These are phyloP conservation scores for Sporormia fimetaria DNA, from an alignment of 495 filamentous ascomycete genomes.

Conservation along the genomic window DNA sequence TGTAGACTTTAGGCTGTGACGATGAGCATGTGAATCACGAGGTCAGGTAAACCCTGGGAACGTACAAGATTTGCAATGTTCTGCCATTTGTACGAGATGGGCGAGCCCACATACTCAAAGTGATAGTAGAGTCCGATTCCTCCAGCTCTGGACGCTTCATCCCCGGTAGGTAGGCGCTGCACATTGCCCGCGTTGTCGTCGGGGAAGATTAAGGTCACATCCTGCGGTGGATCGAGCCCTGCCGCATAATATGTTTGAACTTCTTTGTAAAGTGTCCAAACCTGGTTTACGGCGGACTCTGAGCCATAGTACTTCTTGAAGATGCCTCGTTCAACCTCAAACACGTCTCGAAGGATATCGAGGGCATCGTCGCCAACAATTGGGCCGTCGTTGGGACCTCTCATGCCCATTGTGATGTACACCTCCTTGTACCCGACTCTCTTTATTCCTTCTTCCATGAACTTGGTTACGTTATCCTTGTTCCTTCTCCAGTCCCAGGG, in stretches of 20 bases:
- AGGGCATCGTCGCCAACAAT: slow-evolving; percentile 8
- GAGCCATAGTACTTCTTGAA: slow-evolving; percentile 10
- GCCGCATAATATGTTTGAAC: slow-evolving; percentile 15
- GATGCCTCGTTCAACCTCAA: slow-evolving; percentile 9
- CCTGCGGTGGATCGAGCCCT: slow-evolving; percentile 11
- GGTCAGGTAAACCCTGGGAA: too few relatives aligned
- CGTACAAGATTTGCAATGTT: slow-evolving; percentile 9
- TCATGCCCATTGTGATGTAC: slow-evolving; percentile 14
- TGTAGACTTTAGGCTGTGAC: slow-evolving; percentile 3
- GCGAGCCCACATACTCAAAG: slow-evolving; percentile 17
- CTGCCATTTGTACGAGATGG: slow-evolving; percentile 18
- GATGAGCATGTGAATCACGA: neutral
- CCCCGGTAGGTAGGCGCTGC: slow-evolving; percentile 13
- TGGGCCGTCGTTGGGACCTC: slow-evolving; percentile 6
- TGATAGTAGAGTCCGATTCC: slow-evolving; percentile 20
- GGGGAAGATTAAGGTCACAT: slow-evolving; percentile 14
- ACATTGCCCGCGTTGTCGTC: slow-evolving; percentile 21
- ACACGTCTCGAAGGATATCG: slow-evolving; percentile 10
- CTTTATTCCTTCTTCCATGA: slow-evolving; percentile 13
- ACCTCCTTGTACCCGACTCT: slow-evolving; percentile 7
- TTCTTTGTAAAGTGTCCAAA: slow-evolving; percentile 16
- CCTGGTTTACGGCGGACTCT: slow-evolving; percentile 8
- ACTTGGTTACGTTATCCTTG: slow-evolving; percentile 14
- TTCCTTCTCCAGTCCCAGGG: slow-evolving; percentile 16
- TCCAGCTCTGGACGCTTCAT: slow-evolving; percentile 10